phyloP scores from a whole-genome alignment of 495 filamentous ascomycete species.

The Penicillium paradoxum region DNA sequence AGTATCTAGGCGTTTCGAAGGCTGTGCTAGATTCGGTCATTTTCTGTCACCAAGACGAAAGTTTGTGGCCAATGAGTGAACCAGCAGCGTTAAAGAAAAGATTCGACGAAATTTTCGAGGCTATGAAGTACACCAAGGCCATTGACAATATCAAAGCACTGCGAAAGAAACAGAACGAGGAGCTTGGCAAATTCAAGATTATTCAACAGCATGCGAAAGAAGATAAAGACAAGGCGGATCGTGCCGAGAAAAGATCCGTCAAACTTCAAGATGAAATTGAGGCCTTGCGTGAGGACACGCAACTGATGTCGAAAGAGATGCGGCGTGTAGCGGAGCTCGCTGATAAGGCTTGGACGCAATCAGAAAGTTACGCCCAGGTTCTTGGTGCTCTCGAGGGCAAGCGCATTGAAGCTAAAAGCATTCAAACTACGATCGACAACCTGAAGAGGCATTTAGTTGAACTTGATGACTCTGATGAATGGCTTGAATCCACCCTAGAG shows the following conservation, averaged over 20 bases:
- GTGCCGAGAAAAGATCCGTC: slow-evolving; percentile 55
- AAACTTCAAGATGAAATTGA: slow-evolving; percentile 73
- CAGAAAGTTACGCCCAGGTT: slow-evolving; percentile 55
- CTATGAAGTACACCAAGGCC: slow-evolving; percentile 91
- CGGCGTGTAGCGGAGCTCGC: slow-evolving; percentile 50
- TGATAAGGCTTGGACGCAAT: slow-evolving; percentile 56
- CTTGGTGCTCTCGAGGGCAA: slow-evolving; percentile 71
- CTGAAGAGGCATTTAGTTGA: slow-evolving; percentile 66
- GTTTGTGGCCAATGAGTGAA: slow-evolving; percentile 95
- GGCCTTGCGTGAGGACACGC: slow-evolving; percentile 51
- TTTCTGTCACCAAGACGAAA: slow-evolving; percentile 98
- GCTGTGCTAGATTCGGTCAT: slow-evolving; percentile 91
- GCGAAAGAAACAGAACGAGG: slow-evolving; percentile 74
- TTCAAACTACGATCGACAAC: slow-evolving; percentile 61
- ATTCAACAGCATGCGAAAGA: slow-evolving; percentile 70
- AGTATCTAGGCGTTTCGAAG: slow-evolving; percentile 83
- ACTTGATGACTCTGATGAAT: slow-evolving; percentile 72
- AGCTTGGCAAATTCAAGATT: slow-evolving; percentile 64
- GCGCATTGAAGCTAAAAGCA: slow-evolving; percentile 60
- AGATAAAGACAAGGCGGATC: slow-evolving; percentile 83
- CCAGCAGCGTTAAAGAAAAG: slow-evolving; percentile 77
- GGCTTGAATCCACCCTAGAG: slow-evolving; percentile 68
- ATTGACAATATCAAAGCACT: slow-evolving; percentile 88
- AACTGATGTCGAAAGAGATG: slow-evolving; percentile 53
- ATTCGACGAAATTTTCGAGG: slow-evolving; percentile 98